Evolutionary conservation across 2,329 filamentous ascomycete species (phyloP).

Genomic region (Gaeumannomyces sp.): DNA sequence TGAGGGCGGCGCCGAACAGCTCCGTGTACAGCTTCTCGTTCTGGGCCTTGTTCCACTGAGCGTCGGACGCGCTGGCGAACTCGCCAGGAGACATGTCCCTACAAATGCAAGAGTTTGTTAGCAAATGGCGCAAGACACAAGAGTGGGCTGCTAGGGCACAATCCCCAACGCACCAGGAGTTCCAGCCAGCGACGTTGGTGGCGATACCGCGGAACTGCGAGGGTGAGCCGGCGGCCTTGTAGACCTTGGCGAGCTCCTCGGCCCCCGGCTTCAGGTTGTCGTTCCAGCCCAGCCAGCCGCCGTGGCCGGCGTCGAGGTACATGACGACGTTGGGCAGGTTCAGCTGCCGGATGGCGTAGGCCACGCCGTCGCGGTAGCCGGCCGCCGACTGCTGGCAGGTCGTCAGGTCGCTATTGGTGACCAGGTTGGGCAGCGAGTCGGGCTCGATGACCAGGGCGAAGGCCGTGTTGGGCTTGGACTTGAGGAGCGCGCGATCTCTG

Average conservation of each 20-base stretch:
- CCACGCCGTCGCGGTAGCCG: constrained; percentile 48
- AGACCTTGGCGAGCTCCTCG: constrained; percentile 32
- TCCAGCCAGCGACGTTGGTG: constrained; percentile 35
- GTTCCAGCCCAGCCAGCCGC: constrained; percentile 58
- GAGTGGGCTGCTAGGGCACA: constrained; percentile 15
- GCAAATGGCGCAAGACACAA: neutral
- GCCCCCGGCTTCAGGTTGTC: constrained; percentile 43
- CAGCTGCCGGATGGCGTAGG: constrained; percentile 48
- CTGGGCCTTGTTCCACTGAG: constrained; percentile 33
- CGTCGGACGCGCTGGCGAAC: constrained; percentile 34
- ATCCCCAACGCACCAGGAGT: constrained; percentile 20
- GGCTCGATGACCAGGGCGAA: constrained; percentile 45
- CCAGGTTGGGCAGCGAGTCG: constrained; percentile 55
- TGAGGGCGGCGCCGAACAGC: constrained; percentile 30
- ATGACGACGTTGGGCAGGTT: constrained; percentile 56
- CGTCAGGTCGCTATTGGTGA: constrained; percentile 50
- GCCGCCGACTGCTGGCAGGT: constrained; percentile 48
- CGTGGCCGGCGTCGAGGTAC: constrained; percentile 59
- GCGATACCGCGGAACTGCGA: constrained; percentile 31
- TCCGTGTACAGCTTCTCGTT: constrained; percentile 38
- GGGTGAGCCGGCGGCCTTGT: constrained; percentile 30
- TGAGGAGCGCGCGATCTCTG: constrained; percentile 44
- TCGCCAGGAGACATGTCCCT: constrained; percentile 29
- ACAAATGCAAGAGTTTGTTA: neutral
- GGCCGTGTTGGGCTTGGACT: constrained; percentile 46